Evolutionary conservation across 768 basidiomycete species (phyloP).

Genomic region (Hebeloma cylindrosporum): DNA sequence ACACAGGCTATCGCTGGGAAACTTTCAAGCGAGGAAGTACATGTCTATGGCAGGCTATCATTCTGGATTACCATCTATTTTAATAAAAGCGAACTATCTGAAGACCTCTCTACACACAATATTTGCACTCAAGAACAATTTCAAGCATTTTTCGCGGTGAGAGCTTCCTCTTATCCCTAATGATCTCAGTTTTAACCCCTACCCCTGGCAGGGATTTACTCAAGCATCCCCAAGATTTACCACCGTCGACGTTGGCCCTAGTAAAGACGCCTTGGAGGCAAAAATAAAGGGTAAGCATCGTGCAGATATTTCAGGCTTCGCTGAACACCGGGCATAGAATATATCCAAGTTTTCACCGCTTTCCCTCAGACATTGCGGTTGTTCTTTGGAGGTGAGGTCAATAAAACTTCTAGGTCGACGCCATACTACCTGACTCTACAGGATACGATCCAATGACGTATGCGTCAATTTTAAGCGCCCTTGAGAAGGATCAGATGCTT

Average conservation of each 20-base stretch:
- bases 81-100: slow-evolving; percentile 58
- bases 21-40: slow-evolving; percentile 60
- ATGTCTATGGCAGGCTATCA: slow-evolving; percentile 61
- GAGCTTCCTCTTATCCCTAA: slow-evolving; percentile 13
- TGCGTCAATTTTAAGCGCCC: slow-evolving; percentile 50
- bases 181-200: not conserved
- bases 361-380: slow-evolving; percentile 75
- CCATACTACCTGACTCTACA: slow-evolving; percentile 24
- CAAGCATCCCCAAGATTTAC: slow-evolving; percentile 72
- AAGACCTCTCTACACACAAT: slow-evolving; percentile 48
- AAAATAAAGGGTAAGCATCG: slow-evolving; percentile 67
- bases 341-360: slow-evolving; percentile 65
- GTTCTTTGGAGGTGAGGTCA: slow-evolving; percentile 61
- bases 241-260: slow-evolving; percentile 66
- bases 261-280: slow-evolving; percentile 57
- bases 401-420: not conserved
- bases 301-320: not conserved
- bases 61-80: slow-evolving; percentile 77
- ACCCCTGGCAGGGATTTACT: slow-evolving; percentile 56
- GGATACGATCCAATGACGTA: slow-evolving; percentile 60
- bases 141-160: slow-evolving; percentile 61
- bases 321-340: slow-evolving; percentile 44
- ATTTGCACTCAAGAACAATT: slow-evolving; percentile 66
- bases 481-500: slow-evolving; percentile 61
- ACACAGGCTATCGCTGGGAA: slow-evolving; percentile 71